Conservation (phyloP, 164 flowering plant genomes). For the Berberis thunbergii region DNA sequence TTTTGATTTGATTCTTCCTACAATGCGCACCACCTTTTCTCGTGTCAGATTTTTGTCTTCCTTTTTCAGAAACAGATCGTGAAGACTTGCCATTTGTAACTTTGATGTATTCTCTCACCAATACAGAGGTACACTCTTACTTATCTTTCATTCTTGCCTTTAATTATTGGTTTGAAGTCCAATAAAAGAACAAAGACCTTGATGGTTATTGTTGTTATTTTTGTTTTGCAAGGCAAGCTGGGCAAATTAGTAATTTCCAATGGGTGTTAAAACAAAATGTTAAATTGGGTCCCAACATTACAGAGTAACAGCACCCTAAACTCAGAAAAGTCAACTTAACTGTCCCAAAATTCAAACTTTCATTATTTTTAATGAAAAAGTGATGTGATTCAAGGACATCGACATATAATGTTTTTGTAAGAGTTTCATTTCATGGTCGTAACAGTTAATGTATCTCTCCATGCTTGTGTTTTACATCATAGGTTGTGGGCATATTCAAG, state of each 20-base stretch:
- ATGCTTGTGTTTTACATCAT: not conserved
- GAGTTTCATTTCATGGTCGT: not conserved
- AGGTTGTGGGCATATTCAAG: constrained; percentile 21
- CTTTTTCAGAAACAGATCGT: constrained; percentile 33
- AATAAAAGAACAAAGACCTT: not conserved
- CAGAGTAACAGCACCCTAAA: too few relatives aligned
- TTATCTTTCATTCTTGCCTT: not conserved
- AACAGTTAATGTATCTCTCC: not conserved
- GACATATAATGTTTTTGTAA: too few relatives aligned
- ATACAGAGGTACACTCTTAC: constrained; percentile 13
- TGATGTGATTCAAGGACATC: too few relatives aligned
- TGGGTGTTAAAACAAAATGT: too few relatives aligned
- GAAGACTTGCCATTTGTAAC: constrained; percentile 15
- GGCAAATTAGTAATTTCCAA: too few relatives aligned
- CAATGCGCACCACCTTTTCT: not conserved
- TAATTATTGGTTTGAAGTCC: too few relatives aligned
- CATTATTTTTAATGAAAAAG: too few relatives aligned
- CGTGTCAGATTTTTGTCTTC: not conserved
- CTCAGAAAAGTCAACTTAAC: too few relatives aligned
- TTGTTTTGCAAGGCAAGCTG: not conserved
- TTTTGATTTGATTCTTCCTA: too few relatives aligned
- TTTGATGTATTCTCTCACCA: constrained; percentile 20
- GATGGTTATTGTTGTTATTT: not conserved
- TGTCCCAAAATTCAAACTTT: too few relatives aligned
- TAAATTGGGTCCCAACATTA: too few relatives aligned